Evolutionary conservation across 352 stramenopile genomes (phyloP).

Genomic region (Phytophthora uliginosa): DNA sequence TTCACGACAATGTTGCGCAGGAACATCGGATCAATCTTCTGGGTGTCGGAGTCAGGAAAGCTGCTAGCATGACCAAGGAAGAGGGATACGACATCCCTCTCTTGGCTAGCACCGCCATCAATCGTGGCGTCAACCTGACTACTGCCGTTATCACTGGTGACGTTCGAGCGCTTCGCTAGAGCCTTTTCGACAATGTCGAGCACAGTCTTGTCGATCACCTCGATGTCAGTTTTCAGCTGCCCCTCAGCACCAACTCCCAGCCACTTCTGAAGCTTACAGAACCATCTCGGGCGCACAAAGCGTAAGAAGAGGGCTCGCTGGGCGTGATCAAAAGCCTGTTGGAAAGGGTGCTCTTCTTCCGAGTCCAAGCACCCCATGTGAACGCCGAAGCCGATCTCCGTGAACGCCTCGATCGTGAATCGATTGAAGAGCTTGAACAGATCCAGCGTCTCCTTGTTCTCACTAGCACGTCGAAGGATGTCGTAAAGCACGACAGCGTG

Average conservation of each 20-base stretch:
- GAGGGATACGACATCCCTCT: conserved; percentile 27
- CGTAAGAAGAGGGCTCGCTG: conserved; percentile 43
- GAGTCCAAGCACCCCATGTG: conserved; percentile 45
- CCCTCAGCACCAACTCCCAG: conserved; percentile 42
- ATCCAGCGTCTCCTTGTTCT: conserved; percentile 32
- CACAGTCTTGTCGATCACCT: conserved; percentile 48
- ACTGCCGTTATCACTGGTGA: not conserved
- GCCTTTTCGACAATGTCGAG: conserved; percentile 49
- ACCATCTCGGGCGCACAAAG: conserved; percentile 43
- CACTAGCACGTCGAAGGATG: conserved; percentile 20
- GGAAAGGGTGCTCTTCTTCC: conserved; percentile 53
- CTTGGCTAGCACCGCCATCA: not conserved
- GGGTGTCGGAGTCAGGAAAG: conserved; percentile 27
- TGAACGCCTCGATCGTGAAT: conserved; percentile 77
- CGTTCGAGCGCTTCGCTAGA: conserved; percentile 19
- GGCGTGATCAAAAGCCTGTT: conserved; percentile 55
- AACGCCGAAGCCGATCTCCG: conserved; percentile 74
- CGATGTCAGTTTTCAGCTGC: conserved; percentile 38
- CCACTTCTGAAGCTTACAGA: conserved; percentile 55
- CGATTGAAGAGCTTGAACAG: conserved; percentile 50
- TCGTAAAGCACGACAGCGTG: conserved; percentile 29
- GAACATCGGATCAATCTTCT: conserved; percentile 35
- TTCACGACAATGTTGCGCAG: conserved; percentile 82
- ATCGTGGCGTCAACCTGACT: not conserved
- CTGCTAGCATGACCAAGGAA: conserved; percentile 27